A percentile compares a stretch with the other conserved stretches of the same genome.
These are phyloP conservation scores for Diplodia corticola DNA, from an alignment of 2,329 filamentous ascomycete species.

Conservation along the genomic window DNA sequence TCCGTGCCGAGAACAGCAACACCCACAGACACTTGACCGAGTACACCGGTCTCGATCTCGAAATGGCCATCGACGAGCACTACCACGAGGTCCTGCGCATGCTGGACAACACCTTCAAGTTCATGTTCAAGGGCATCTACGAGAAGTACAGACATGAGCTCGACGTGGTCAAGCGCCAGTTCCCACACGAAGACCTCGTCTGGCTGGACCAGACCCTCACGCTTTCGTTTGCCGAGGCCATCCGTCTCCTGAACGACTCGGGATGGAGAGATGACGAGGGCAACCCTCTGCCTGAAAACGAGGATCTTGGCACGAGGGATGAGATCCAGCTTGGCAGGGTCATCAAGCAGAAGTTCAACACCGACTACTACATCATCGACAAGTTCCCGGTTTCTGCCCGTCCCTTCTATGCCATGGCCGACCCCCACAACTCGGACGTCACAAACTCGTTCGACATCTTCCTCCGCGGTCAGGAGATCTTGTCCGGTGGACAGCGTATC, in stretches of 20 bases:
- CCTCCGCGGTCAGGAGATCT: constrained; percentile 87
- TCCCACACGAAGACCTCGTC: constrained; percentile 81
- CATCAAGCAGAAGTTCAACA: constrained; percentile 81
- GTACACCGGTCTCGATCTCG: constrained; percentile 88
- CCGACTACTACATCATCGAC: constrained; percentile 92
- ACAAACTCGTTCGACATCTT: constrained; percentile 98
- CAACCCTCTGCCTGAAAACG: constrained; percentile 66
- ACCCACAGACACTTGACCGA: constrained; percentile 93
- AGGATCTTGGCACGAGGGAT: constrained; percentile 81
- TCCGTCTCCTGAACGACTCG: constrained; percentile 76
- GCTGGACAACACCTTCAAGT: constrained; percentile 79
- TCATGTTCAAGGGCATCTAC: constrained; percentile 73
- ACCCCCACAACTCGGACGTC: constrained; percentile 67
- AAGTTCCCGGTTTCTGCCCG: constrained; percentile 84
- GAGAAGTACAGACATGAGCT: constrained; percentile 69
- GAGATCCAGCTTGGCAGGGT: constrained; percentile 84
- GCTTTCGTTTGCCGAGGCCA: constrained; percentile 75
- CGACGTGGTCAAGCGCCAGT: constrained; percentile 76
- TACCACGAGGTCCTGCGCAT: constrained; percentile 84
- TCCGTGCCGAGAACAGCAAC: constrained; percentile 93
- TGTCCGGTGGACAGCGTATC: constrained; percentile 90
- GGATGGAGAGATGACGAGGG: constrained; percentile 78
- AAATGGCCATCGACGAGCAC: constrained; percentile 87
- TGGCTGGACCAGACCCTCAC: constrained; percentile 85
- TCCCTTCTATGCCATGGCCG: constrained; percentile 89